These are phyloP conservation scores for Pelomyxa schiedti DNA, from an alignment of 78 protist species.

Conservation along the genomic window DNA sequence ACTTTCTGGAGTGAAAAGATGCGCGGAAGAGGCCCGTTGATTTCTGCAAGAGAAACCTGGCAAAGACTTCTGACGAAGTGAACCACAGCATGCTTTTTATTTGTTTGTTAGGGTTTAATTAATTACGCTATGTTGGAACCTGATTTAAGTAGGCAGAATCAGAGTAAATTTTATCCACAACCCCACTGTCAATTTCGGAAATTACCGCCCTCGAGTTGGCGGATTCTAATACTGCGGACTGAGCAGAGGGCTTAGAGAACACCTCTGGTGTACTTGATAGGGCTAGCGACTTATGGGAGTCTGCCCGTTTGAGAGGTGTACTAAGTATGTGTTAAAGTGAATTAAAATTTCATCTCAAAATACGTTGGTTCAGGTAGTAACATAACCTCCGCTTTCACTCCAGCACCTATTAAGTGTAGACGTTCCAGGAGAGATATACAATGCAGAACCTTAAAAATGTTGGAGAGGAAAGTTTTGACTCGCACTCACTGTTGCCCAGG, in stretches of 20 bases:
- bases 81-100: slow-evolving; percentile 56
- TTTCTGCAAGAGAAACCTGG: slow-evolving; percentile 67
- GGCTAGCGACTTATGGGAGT: background rate
- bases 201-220: background rate
- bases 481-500: slow-evolving; percentile 84
- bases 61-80: slow-evolving; percentile 71
- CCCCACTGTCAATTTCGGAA: slow-evolving; percentile 12
- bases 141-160: slow-evolving; percentile 8
- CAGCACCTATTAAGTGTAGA: slow-evolving; percentile 35
- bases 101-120: background rate
- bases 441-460: too few relatives aligned
- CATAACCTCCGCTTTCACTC: slow-evolving; percentile 12
- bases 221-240: too few relatives aligned
- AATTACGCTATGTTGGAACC: background rate
- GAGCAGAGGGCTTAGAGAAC: background rate
- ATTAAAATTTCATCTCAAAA: background rate
- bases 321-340: background rate
- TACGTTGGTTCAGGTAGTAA: slow-evolving; percentile 5
- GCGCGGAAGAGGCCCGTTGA: slow-evolving; percentile 52
- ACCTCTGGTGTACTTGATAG: background rate
- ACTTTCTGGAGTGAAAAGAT: slow-evolving; percentile 83
- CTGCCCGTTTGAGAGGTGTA: background rate
- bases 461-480: too few relatives aligned
- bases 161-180: slow-evolving; percentile 31
- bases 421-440: slow-evolving; percentile 68